Base-by-base conservation (phyloP, 2,329 filamentous ascomycete species). In the Fusarium concolor region DNA sequence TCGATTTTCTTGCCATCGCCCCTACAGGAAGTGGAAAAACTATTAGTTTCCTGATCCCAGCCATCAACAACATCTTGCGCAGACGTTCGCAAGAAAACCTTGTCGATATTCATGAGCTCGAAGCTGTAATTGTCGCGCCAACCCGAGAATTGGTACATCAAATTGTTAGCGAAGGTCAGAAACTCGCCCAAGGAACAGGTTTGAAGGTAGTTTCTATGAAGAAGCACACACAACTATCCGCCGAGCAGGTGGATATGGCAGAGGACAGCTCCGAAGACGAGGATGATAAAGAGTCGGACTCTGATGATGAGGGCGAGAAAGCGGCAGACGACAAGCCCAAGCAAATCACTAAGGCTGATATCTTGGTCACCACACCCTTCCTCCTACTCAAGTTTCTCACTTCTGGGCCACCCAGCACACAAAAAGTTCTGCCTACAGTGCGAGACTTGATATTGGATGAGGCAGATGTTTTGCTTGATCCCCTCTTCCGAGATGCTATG, bases 21-120 rank as follows among this genome's bases (percentile, higher is more conserved):
- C 96, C 96, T 2, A 99, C 96, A 0, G 96, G 96, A 24, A 98
- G 95, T 77, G 96, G 96, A 43, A 99, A 99, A 83, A 99, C 96
- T 0, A 83, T 99, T 67, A 93, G 94, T 18, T 99, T 97, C 74
- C 80, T 98, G 73, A 92, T 99, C 41, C 94, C 95, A 0, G 86
- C 94, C 5, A 89, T 99, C 71, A 91, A 97, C 75, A 86, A 87
- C 44, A 89, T 97, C 41, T 82, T 92, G 70, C 83, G 85, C 63
- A 80, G 86, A 53, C 80, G 86, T 41, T 82, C 85, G 1, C 80
- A 83, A 38, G 79, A 84, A 70, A 78, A 83, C 6, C 41, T 75
- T 6, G 54, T 72, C 8, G 71, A 68, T 3, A 70, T 76, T 9
- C 85, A 88, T 65, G 79, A 84, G 12, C 80, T 93, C 10, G 85